Conservation (phyloP, 208 protist genomes). For the Leishmania guyanensis region DNA sequence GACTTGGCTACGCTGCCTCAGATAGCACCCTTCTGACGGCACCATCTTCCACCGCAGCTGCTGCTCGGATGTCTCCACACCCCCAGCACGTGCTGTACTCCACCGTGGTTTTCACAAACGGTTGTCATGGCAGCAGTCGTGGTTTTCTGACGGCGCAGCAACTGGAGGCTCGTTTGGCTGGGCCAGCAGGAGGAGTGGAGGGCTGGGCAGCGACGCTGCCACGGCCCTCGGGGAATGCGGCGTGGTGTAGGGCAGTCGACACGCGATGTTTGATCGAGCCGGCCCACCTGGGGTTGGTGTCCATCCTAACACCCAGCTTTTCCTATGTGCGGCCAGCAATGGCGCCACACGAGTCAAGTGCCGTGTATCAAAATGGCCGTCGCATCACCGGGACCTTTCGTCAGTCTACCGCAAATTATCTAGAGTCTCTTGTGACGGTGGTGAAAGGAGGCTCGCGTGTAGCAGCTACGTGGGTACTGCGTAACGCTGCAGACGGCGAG, state of each 20-base stretch:
- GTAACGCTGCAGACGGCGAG: conserved; percentile 5
- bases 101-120: conserved; percentile 24
- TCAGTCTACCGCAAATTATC: not conserved
- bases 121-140: conserved; percentile 15
- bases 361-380: not conserved
- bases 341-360: no score
- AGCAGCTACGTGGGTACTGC: conserved; percentile 15
- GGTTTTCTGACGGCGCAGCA: conserved; percentile 6
- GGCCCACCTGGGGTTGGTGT: conserved; percentile 17
- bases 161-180: not conserved
- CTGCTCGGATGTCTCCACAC: not conserved
- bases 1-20: not conserved
- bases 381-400: not conserved
- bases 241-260: conserved; percentile 16
- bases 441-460: conserved; percentile 21
- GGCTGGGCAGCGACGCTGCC: conserved; percentile 7
- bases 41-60: not conserved
- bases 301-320: conserved; percentile 3
- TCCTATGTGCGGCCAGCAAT: not conserved
- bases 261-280: conserved; percentile 32
- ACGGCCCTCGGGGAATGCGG: conserved; percentile 15
- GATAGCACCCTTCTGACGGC: not conserved
- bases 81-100: conserved; percentile 1
- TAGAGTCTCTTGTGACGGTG: conserved; percentile 18
- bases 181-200: not conserved